Evolutionary conservation across 163 green algal species (phyloP), one percentile per base, ranked within the genome.

Genomic region (Trebouxia gelatinosa): DNA sequence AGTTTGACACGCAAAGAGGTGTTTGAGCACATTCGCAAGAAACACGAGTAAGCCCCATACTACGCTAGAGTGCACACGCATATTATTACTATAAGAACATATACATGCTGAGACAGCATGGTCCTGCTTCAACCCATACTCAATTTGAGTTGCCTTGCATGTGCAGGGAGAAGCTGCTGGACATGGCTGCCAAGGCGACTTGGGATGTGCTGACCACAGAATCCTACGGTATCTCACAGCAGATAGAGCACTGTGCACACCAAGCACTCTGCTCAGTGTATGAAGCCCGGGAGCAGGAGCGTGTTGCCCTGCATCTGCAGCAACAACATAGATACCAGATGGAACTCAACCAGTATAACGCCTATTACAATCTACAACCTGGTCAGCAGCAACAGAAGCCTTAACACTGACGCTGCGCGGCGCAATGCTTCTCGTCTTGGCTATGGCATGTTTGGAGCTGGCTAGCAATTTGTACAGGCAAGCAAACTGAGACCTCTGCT

Each of bases 181-280:
- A 72, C 5, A 72, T 72, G 13, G 64, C 64, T 51, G 64, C 64
- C 21, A 7, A 21, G 50, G 64, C 64, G 32, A 72, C 64, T 23
- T 72, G 64, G 64, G 64, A 72, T 9, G 64, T 72, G 6, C 64
- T 72, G 2, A 32, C 34, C n/a, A 72, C 50, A 35, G 64, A 51
- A 4, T 50, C 35, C 21, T 72, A 72, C 50, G 64, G 64, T 13
- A 72, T 72, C 19, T 72, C 64, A 54, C 64, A 72, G 37, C 64
- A 72, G 35, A 72, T 72, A 51, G 64, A 72, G 64, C 64, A 72
- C 19, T 54, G 64, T 43, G 23, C 35, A 6, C 64, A 72, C 34
- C 21, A 72, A 51, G 64, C 64, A 5, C 21, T 72, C 35, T 72
- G 64, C 64, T 13, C 35, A n/a, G 64, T 72, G 7, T 72, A 72